phyloP scores from a whole-genome alignment of 768 basidiomycete genomes.

The Lentinus brumalis region DNA sequence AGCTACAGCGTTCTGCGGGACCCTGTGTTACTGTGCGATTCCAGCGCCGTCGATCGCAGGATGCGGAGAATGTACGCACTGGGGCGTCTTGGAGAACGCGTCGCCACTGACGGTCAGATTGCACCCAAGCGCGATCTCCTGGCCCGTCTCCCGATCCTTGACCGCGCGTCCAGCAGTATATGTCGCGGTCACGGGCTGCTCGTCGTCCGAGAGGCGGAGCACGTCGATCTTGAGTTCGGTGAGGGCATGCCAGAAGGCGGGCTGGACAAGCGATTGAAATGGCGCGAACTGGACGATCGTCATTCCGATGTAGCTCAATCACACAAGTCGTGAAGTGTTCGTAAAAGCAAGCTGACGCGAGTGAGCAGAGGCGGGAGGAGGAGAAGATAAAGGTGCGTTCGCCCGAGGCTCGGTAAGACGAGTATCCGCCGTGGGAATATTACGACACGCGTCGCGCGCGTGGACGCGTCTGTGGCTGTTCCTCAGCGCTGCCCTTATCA shows the following conservation, averaged over 20 bases:
- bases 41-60: no score
- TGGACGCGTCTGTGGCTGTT: no score
- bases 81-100: slow-evolving; percentile 52
- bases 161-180: slow-evolving; percentile 74
- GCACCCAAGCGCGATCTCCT: slow-evolving; percentile 71
- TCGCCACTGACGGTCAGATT: slow-evolving; percentile 66
- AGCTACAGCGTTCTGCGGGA: slow-evolving; percentile 49
- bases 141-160: slow-evolving; percentile 74
- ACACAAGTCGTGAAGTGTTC: no score
- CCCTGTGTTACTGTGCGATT: slow-evolving; percentile 32
- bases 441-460: no score
- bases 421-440: no score
- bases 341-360: no score
- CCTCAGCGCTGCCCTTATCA: no score
- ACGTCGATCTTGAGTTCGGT: slow-evolving; percentile 90
- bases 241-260: slow-evolving; percentile 92
- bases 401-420: no score
- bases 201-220: slow-evolving; percentile 76
- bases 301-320: slow-evolving; percentile 29
- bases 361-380: no score
- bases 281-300: slow-evolving; percentile 86
- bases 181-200: slow-evolving; percentile 61
- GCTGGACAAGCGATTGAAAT: slow-evolving; percentile 83
- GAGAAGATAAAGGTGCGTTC: no score
- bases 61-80: slow-evolving; percentile 37